phyloP scores from a whole-genome alignment of 2,329 filamentous ascomycete species.

The Colletotrichum cordylinicola region DNA sequence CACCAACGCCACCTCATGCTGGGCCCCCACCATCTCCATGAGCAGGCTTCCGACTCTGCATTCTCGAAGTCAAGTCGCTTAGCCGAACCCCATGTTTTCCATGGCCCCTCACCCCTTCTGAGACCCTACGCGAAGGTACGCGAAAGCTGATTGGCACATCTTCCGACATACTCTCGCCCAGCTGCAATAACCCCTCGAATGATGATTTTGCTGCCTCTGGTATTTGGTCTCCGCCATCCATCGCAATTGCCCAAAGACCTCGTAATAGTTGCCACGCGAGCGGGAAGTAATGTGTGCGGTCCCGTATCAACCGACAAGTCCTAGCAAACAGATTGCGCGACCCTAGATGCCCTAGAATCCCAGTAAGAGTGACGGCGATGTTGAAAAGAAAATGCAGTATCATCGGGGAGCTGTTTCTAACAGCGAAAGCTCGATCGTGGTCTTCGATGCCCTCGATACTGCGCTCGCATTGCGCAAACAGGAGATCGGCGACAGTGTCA shows the following conservation, averaged over 20 bases:
- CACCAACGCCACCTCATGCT: no score
- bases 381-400: neutral
- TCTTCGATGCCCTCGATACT: neutral
- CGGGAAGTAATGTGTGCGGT: neutral
- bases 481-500: neutral
- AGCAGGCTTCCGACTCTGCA: neutral
- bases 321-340: neutral
- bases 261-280: neutral
- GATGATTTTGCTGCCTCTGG: neutral
- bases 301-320: neutral
- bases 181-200: neutral
- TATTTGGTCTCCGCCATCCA: neutral
- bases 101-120: neutral
- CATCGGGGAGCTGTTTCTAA: neutral
- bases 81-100: neutral
- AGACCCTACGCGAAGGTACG: neutral
- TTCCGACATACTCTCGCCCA: neutral
- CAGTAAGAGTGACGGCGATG: neutral
- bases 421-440: neutral
- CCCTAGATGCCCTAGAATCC: neutral
- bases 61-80: neutral
- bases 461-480: conserved; percentile 19
- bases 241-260: neutral
- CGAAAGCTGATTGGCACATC: neutral
- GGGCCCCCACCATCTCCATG: no score